Base-by-base conservation (phyloP, 768 basidiomycete genomes). In the Tricholoma sp. region DNA sequence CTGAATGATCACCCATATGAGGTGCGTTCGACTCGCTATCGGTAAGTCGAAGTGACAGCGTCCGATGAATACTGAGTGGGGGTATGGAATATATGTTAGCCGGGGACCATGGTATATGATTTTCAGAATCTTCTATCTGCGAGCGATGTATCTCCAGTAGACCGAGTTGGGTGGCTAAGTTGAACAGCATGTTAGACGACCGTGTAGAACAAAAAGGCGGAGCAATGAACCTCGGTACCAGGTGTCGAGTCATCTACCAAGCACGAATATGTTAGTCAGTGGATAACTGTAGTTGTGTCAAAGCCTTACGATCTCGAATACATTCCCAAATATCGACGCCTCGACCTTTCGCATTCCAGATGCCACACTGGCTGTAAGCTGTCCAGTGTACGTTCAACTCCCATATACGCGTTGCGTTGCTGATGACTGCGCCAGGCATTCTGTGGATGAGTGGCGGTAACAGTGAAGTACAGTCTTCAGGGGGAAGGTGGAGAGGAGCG, bases 301-400 rank as follows among this genome's bases (percentile, higher is more conserved):
- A 59, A 36, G 52, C 79, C 85, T 70, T 70, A 89, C 88, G 88
- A 62, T 81, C 79, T 68, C 75, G 70, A 53, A 88, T 73, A 66
- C 88, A 89, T 63, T 89, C 86, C 86, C 86, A 89, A 54, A 89
- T 79, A 55, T 88, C 85, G 41, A 89, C 88, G 28, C 84, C 82
- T 39, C 81, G 80, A 52, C 81, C 76, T 68, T 77, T 80, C 20
- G 80, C 70, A 69, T 89, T 84, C 87, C 86, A 89, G 12, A 85
- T 76, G 54, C 83, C 83, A 67, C 88, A 89, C 65, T 89, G 88
- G 57, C 81, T 81, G 66, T 80, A 77, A 44, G 83, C 60, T 20
- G 76, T 62, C 87, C 87, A 89, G 68, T 83, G 73, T 41, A 85
- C 74, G 66, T 85, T 84, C 64, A 77, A 63, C 67, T 88, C 86